Percentiles rank a stretch among this genome's conserved stretches.
Evolutionary conservation across 805 yeast genomes (phyloP).

Genomic region (Candida qinlingensis): DNA sequence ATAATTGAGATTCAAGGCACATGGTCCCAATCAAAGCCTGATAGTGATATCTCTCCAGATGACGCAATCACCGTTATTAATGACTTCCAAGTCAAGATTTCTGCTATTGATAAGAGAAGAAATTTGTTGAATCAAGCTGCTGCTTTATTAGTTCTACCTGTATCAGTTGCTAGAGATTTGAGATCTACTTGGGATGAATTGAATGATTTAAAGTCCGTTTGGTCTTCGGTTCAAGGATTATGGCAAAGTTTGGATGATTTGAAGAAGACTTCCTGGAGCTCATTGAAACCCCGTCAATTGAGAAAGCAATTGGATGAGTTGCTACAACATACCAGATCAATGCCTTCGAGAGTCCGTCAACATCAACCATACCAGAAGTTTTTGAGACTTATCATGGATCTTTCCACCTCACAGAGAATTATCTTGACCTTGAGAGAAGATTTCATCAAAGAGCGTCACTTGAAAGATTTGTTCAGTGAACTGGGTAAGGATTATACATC

Average conservation of each 20-base stretch:
- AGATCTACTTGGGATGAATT: slow-evolving; percentile 41
- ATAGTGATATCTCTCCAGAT: slow-evolving; percentile 37
- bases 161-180: slow-evolving; percentile 27
- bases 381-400: slow-evolving; percentile 38
- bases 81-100: slow-evolving; percentile 28
- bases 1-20: slow-evolving; percentile 27
- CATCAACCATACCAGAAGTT: slow-evolving; percentile 63
- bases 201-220: slow-evolving; percentile 50
- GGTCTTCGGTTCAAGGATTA: slow-evolving; percentile 54
- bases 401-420: slow-evolving; percentile 23
- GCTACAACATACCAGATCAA: slow-evolving; percentile 37
- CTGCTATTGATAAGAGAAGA: slow-evolving; percentile 16
- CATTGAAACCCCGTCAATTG: slow-evolving; percentile 39
- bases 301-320: slow-evolving; percentile 48
- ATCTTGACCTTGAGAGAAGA: slow-evolving; percentile 46
- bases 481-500: slow-evolving; percentile 18
- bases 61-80: slow-evolving; percentile 34
- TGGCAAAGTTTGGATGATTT: slow-evolving; percentile 42
- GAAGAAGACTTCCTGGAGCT: slow-evolving; percentile 42
- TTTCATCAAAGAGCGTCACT: slow-evolving; percentile 59
- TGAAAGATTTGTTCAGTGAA: slow-evolving; percentile 44
- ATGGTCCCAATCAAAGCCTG: slow-evolving; percentile 49
- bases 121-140: slow-evolving; percentile 27
- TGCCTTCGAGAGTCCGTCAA: slow-evolving; percentile 57
- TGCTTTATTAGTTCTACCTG: slow-evolving; percentile 28